These are phyloP conservation scores for Fusarium sp. DNA, from an alignment of 2,329 filamentous ascomycete species.

Conservation along the genomic window DNA sequence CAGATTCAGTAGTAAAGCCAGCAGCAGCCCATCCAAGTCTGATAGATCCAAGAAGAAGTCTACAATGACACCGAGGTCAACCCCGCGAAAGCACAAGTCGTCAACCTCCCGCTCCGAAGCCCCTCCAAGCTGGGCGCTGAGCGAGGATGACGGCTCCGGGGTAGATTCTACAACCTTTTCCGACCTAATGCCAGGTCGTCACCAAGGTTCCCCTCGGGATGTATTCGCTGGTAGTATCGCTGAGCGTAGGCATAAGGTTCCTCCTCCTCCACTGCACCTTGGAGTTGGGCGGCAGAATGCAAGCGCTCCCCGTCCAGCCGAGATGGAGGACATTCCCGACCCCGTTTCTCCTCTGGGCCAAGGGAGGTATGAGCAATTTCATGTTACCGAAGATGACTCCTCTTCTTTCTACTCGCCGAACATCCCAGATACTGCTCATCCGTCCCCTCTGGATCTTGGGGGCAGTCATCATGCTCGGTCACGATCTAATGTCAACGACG, in stretches of 20 bases:
- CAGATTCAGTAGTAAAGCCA: constrained; percentile 51
- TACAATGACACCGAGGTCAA: constrained; percentile 37
- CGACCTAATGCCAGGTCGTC: constrained; percentile 46
- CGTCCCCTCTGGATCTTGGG: constrained; percentile 36
- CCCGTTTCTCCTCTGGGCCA: constrained; percentile 46
- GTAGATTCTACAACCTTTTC: constrained; percentile 46
- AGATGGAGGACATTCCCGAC: constrained; percentile 35
- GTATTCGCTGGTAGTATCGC: constrained; percentile 41
- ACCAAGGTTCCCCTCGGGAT: constrained; percentile 27
- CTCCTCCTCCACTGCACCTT: constrained; percentile 45
- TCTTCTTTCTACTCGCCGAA: constrained; percentile 44
- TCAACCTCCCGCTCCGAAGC: not conserved
- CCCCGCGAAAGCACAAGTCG: constrained; percentile 30
- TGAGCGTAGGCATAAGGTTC: constrained; percentile 45
- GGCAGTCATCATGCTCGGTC: constrained; percentile 28
- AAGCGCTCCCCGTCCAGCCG: constrained; percentile 15
- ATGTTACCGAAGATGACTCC: constrained; percentile 27
- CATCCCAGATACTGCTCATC: constrained; percentile 23
- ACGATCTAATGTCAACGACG: constrained; percentile 34
- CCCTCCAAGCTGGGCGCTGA: constrained; percentile 14
- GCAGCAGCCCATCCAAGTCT: constrained; percentile 40
- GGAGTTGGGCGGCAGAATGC: constrained; percentile 11
- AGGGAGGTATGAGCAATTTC: constrained; percentile 11
- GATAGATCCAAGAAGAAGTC: constrained; percentile 30
- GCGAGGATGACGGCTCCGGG: constrained; percentile 16